Evolutionary conservation across 2,329 filamentous ascomycete species (phyloP).

Genomic region (Didymella pinodella): DNA sequence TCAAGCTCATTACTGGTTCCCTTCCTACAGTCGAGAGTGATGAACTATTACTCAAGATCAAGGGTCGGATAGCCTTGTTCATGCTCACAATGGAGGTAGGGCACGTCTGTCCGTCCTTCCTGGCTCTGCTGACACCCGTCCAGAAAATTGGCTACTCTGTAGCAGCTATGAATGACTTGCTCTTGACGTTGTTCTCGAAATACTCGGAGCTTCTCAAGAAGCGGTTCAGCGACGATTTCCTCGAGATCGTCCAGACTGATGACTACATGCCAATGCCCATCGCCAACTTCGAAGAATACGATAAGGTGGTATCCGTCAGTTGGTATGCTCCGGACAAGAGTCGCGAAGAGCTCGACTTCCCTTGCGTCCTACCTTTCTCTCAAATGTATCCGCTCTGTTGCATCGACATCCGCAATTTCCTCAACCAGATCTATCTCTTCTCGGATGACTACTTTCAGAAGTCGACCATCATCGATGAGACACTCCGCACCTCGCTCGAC

Average conservation of each 20-base stretch:
- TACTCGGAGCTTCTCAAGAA: constrained; percentile 91
- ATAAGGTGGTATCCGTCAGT: constrained; percentile 93
- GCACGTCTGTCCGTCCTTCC: constrained; percentile 29
- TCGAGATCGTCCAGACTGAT: constrained; percentile 88
- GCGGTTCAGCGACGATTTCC: constrained; percentile 93
- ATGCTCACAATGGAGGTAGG: constrained; percentile 95
- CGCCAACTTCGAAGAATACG: constrained; percentile 86
- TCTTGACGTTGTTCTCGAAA: constrained; percentile 90
- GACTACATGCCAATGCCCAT: constrained; percentile 99
- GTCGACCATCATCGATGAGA: constrained; percentile 87
- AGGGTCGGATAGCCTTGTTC: constrained; percentile 89
- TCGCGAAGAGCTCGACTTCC: constrained; percentile 80
- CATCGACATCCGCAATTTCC: constrained; percentile 96
- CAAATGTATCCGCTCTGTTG: constrained; percentile 99
- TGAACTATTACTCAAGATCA: constrained; percentile 91
- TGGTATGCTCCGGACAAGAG: constrained; percentile 91
- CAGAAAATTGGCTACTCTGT: constrained; percentile 92
- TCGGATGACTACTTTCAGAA: constrained; percentile 96
- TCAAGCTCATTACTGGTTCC: constrained; percentile 80
- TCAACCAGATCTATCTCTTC: constrained; percentile 98
- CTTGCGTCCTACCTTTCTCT: constrained; percentile 94
- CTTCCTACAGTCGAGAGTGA: constrained; percentile 84
- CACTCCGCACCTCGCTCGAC: constrained; percentile 86
- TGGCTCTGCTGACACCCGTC: constrained; percentile 17
- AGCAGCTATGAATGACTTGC: constrained; percentile 78